phyloP scores from a whole-genome alignment of 129 eudicot species.

The Saposhnikovia divaricata region DNA sequence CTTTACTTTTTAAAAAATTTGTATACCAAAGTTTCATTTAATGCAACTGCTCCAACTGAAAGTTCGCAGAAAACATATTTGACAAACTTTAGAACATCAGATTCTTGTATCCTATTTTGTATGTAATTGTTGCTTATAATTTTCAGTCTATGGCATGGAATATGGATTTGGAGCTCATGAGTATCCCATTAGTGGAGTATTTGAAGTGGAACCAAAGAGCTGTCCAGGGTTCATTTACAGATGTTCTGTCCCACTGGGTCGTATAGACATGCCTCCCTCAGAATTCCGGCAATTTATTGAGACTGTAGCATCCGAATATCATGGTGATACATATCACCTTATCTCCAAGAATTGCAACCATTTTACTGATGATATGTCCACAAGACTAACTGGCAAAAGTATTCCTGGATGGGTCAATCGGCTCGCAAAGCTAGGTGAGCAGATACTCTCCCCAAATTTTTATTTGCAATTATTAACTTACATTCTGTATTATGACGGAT shows the following conservation, averaged over 20 bases:
- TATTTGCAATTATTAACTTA: neutral
- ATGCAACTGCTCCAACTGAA: neutral
- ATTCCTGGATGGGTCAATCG: slow-evolving; percentile 91
- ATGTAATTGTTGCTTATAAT: slow-evolving; percentile 2
- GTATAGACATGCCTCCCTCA: slow-evolving; percentile 42
- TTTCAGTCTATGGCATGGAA: slow-evolving; percentile 79
- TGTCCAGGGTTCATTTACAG: slow-evolving; percentile 79
- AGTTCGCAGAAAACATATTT: neutral
- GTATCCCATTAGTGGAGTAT: slow-evolving; percentile 76
- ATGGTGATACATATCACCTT: slow-evolving; percentile 80
- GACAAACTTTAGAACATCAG: neutral
- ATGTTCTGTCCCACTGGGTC: slow-evolving; percentile 57
- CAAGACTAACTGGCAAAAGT: slow-evolving; percentile 44
- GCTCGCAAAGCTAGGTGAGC: slow-evolving; percentile 60
- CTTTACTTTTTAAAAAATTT: neutral
- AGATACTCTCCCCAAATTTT: neutral
- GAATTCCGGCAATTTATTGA: slow-evolving; percentile 60
- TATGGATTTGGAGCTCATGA: slow-evolving; percentile 90
- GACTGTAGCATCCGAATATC: slow-evolving; percentile 67
- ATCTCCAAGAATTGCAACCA: slow-evolving; percentile 83
- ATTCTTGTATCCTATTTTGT: neutral
- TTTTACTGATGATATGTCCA: slow-evolving; percentile 65
- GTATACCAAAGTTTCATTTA: neutral
- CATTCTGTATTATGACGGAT: neutral
- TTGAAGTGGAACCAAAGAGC: slow-evolving; percentile 80